Evolutionary conservation across 2,329 filamentous ascomycete genomes (phyloP), one percentile per base, ranked within the genome.

Genomic region (Catunica adiposa): DNA sequence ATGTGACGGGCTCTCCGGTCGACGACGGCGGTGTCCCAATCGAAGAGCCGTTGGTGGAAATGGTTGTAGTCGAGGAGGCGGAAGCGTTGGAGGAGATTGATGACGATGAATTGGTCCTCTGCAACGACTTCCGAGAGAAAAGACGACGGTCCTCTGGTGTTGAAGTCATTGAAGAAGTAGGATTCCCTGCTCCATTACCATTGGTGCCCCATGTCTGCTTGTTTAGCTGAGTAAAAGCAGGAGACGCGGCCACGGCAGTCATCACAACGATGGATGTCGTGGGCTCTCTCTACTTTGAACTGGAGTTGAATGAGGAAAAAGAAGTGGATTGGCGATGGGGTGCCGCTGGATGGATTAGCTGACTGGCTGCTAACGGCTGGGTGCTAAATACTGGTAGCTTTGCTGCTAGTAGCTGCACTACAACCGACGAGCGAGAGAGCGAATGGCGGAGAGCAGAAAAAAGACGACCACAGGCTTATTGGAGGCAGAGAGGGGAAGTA

Each of bases 91-190:
- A 80, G 14, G 86, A 85, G 61, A 94, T 75, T 48, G 89, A 95
- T 3, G 89, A 94, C 58, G 88, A 92, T 37, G 90, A 97, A 73
- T 88, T 94, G 65, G 84, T 84, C 67, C 90, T 82, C 68, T 90
- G 86, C 59, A 88, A 76, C 66, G 78, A 82, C 72, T 95, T 96
- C 63, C 89, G 86, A 65, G 87, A 86, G 68, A 94, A 87, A 79
- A 94, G 89, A 68, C 84, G 81, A 62, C 84, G 80, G 70, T 94
- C 87, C 72, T 94, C 88, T 66, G 83, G 76, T 72, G 78, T 73
- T 63, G 54, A 53, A 38, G 25, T 57, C 37, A 58, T 31, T 6
- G 47, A 52, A n/a, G n/a, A n/a, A 42, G 47, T 55, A 46, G 34
- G 25, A 34, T 51, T 54, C 34, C 59, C 67, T 67, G 62, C 34